phyloP scores from a whole-genome alignment of 768 basidiomycete genomes.

The Chiua virens region DNA sequence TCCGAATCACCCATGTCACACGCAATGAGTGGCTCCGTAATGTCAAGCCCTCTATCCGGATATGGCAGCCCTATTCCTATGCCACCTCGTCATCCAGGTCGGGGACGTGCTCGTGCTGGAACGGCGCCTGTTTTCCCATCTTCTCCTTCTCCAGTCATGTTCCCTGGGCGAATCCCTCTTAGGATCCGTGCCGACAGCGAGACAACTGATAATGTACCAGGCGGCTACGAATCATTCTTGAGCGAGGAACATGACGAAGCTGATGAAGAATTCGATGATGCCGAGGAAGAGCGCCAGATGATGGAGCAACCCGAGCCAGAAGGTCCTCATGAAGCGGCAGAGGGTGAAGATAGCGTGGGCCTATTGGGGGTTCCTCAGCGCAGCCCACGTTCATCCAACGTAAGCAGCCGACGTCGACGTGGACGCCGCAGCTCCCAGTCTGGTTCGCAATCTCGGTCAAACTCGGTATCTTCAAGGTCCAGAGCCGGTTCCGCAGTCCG shows the following conservation, averaged over 20 bases:
- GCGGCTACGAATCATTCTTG: conserved; percentile 32
- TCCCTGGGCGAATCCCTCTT: conserved; percentile 25
- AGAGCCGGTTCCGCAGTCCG: conserved; percentile 54
- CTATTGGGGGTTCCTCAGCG: conserved; percentile 52
- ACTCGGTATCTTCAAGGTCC: conserved; percentile 36
- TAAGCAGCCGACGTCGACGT: conserved; percentile 33
- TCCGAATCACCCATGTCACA: conserved; percentile 58
- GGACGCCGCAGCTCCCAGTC: conserved; percentile 39
- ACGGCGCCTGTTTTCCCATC: conserved; percentile 38
- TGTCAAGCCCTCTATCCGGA: conserved; percentile 37
- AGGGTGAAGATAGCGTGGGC: conserved; percentile 62
- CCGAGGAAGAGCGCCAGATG: conserved; percentile 36
- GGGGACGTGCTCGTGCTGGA: conserved; percentile 38
- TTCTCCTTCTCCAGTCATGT: conserved; percentile 37
- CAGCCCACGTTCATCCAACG: conserved; percentile 45
- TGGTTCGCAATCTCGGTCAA: conserved; percentile 29
- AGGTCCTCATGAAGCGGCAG: conserved; percentile 57
- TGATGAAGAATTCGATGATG: conserved; percentile 34
- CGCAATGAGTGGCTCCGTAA: conserved; percentile 36
- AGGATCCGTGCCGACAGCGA: conserved; percentile 32
- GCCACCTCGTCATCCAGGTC: conserved; percentile 47
- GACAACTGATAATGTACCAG: conserved; percentile 24
- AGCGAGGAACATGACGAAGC: conserved; percentile 27
- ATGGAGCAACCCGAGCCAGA: conserved; percentile 49
- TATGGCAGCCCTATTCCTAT: conserved; percentile 43